Base-by-base conservation (phyloP, 2,329 filamentous ascomycete species). In the Paradendryphiella salina region DNA sequence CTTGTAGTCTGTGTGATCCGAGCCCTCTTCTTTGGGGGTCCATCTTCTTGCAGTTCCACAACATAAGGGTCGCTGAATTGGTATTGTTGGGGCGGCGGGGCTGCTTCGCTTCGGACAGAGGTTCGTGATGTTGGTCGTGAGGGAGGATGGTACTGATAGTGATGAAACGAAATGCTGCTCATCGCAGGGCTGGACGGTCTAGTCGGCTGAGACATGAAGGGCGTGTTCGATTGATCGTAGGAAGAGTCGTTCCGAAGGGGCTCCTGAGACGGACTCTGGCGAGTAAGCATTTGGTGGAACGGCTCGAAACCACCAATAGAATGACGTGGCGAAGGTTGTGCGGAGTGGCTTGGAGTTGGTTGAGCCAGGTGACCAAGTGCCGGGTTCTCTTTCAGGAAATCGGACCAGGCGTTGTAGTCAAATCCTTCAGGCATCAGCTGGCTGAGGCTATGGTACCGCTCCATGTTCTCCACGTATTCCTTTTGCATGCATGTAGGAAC, bases 381-480 rank as follows among this genome's bases (percentile, higher is more conserved):
- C 17, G 85, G 85, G 64, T 90, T 90, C 45, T 85, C 83, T 66
- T 89, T 86, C 10, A 92, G 73, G 48, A 94, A 90, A 4, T 84
- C 82, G 50, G 83, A 85, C 92, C 91, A 96, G 57, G 92, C 87
- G 34, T 83, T 83, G 20, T 82, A 81, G 66, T 95, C 89, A 61
- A 86, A 83, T 17, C 80, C 82, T 56, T 79, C 77, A 3, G 83
- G 81, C 54, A 82, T 79, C 21, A 79, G 72, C 56, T 80, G 80
- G 70, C 80, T 85, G 47, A 83, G 65, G 58, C 81, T 82, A 35
- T 82, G 79, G 59, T 85, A 82, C 51, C 78, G 80, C 59, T 83
- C 82, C 79, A 85, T 83, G 54, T 77, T 84, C 59, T 80, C 80
- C 34, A 82, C 69, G 61, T 84, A 85, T 72, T 85, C 82, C 56